Evolutionary conservation across 2,329 filamentous ascomycete genomes (phyloP).

Genomic region (Camptophora hylomeconis): DNA sequence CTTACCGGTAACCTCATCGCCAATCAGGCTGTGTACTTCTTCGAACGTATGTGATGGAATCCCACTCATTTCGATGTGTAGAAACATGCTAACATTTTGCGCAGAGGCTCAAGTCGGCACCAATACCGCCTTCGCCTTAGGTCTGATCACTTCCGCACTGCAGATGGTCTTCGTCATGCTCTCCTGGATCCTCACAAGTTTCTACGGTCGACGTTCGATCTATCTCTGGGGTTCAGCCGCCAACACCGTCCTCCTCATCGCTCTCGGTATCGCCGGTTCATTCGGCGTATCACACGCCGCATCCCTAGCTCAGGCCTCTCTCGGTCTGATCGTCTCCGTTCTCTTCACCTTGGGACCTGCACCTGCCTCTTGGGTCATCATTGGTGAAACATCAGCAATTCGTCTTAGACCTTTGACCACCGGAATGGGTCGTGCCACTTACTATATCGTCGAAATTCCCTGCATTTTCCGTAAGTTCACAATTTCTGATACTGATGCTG

Average conservation of each 20-base stretch:
- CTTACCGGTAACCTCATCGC: slow-evolving; percentile 51
- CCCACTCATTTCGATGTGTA: slow-evolving; percentile 8
- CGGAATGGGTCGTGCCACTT: slow-evolving; percentile 48
- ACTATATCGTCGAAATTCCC: slow-evolving; percentile 53
- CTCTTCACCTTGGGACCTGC: slow-evolving; percentile 50
- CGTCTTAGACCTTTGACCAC: slow-evolving; percentile 54
- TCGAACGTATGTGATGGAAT: slow-evolving; percentile 24
- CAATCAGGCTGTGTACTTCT: slow-evolving; percentile 51
- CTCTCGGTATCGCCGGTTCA: slow-evolving; percentile 47
- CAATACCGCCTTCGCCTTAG: slow-evolving; percentile 46
- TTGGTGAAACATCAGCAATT: slow-evolving; percentile 53
- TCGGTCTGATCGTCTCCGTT: slow-evolving; percentile 53
- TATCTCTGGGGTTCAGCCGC: slow-evolving; percentile 48
- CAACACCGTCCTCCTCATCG: slow-evolving; percentile 42
- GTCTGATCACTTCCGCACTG: slow-evolving; percentile 52
- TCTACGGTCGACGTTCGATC: slow-evolving; percentile 50
- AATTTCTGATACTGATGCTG: background rate
- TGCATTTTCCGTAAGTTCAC: slow-evolving; percentile 42
- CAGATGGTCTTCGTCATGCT: slow-evolving; percentile 51
- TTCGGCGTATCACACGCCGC: slow-evolving; percentile 29
- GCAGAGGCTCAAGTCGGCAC: slow-evolving; percentile 46
- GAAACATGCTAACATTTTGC: slow-evolving; percentile 18
- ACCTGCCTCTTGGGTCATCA: slow-evolving; percentile 54
- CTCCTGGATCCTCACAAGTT: slow-evolving; percentile 54
- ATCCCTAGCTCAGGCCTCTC: slow-evolving; percentile 44